phyloP scores from a whole-genome alignment of 164 flowering plant genomes.

The Santalum album region DNA sequence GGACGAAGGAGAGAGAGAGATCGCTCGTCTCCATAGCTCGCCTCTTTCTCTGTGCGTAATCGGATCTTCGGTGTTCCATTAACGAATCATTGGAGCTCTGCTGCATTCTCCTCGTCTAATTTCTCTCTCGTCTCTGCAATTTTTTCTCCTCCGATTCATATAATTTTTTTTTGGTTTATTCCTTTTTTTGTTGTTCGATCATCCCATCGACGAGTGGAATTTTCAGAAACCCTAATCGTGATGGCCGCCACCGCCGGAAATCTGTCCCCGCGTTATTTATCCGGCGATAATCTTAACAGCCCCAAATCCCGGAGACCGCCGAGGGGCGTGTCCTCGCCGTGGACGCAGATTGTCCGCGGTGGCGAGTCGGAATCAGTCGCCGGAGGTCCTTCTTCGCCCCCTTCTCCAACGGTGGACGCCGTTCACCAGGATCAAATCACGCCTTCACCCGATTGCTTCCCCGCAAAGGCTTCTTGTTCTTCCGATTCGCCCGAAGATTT shows the following conservation, averaged over 20 bases:
- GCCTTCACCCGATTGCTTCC: background rate
- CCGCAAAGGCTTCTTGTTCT: background rate
- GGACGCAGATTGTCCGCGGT: constrained; percentile 4
- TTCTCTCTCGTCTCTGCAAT: no score
- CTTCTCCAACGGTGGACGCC: background rate
- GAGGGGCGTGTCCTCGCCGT: background rate
- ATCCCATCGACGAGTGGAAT: no score
- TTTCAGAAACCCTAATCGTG: background rate
- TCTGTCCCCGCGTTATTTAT: background rate
- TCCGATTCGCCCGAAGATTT: background rate
- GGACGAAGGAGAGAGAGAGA: background rate
- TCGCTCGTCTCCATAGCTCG: no score
- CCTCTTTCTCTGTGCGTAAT: no score
- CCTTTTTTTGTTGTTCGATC: no score
- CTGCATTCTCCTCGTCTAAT: no score
- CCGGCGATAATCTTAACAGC: background rate
- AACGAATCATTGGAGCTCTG: no score
- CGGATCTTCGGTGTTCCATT: no score
- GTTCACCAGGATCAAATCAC: background rate
- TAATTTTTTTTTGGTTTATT: no score
- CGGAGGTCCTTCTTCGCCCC: background rate
- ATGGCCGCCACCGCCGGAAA: background rate
- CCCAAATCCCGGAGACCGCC: background rate
- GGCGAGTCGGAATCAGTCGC: background rate
- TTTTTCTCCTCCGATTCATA: no score